Percentiles rank a stretch among this genome's conserved stretches.
Conservation (phyloP, 495 filamentous ascomycete genomes). For the Xeromyces bisporus region DNA sequence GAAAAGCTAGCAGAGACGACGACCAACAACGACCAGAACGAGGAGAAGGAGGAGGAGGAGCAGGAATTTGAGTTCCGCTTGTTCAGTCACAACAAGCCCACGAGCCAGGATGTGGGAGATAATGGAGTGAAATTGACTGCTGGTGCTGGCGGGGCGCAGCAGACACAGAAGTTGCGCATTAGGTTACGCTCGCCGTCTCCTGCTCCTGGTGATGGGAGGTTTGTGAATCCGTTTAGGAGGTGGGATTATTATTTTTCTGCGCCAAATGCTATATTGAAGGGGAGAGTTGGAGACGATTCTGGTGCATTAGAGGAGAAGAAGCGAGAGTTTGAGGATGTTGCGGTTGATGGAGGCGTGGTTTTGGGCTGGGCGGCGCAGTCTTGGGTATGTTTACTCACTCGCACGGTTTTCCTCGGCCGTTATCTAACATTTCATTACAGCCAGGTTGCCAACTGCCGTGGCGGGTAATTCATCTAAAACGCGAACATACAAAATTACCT, state of each 20-base stretch:
- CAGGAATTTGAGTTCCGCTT: slow-evolving; percentile 33
- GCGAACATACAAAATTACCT: slow-evolving; percentile 22
- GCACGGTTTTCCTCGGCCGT: neutral
- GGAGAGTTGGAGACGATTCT: neutral
- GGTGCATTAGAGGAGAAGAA: slow-evolving; percentile 8
- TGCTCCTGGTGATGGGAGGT: slow-evolving; percentile 13
- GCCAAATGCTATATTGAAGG: slow-evolving; percentile 8
- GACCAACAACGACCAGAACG: slow-evolving; percentile 1
- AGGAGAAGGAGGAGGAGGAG: slow-evolving; percentile 20
- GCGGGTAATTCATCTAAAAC: slow-evolving; percentile 25
- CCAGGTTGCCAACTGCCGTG: slow-evolving; percentile 29
- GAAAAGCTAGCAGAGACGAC: neutral
- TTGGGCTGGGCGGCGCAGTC: slow-evolving; percentile 18
- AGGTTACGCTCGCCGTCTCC: slow-evolving; percentile 26
- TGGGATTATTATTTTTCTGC: slow-evolving; percentile 29
- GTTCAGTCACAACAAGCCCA: slow-evolving; percentile 21
- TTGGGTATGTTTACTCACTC: slow-evolving; percentile 18
- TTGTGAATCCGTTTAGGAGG: slow-evolving; percentile 28
- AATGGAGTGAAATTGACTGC: neutral
- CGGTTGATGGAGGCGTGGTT: slow-evolving; percentile 23
- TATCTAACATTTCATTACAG: slow-evolving; percentile 5
- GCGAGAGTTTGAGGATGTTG: slow-evolving; percentile 24
- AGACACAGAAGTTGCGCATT: slow-evolving; percentile 25
- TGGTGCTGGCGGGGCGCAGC: neutral
- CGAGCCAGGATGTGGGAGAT: slow-evolving; percentile 2